Evolutionary conservation across 2,329 filamentous ascomycete genomes (phyloP).

Genomic region (Trichoderma atrobrunneum): DNA sequence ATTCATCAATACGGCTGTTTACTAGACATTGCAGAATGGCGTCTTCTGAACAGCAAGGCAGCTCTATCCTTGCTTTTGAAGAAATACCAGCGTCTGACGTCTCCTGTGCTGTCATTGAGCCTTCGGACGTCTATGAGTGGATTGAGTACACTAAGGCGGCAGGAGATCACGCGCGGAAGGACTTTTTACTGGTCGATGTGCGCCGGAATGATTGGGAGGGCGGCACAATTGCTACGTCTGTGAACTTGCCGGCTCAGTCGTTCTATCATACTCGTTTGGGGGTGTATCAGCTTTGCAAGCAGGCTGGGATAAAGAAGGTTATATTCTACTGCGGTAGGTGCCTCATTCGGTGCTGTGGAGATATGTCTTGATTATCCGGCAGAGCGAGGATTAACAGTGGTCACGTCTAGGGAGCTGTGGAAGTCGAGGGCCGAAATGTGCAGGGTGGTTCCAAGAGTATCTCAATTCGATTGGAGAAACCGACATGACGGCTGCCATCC

Average conservation of each 20-base stretch:
- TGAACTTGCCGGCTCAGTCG: conserved; percentile 57
- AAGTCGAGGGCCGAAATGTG: conserved; percentile 50
- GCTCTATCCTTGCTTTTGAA: conserved; percentile 13
- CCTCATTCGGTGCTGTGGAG: not conserved
- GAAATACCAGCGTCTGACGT: conserved; percentile 41
- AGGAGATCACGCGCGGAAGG: conserved; percentile 27
- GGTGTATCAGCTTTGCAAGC: conserved; percentile 49
- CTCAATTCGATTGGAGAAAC: conserved; percentile 45
- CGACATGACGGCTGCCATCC: conserved; percentile 44
- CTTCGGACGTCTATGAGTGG: conserved; percentile 40
- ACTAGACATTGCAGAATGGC: not conserved
- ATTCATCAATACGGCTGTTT: not conserved
- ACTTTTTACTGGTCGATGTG: conserved; percentile 52
- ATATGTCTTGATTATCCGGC: not conserved
- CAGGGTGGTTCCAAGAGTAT: conserved; percentile 57
- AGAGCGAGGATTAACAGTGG: not conserved
- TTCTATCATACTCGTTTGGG: conserved; percentile 49
- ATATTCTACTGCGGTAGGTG: conserved; percentile 56
- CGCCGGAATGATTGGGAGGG: conserved; percentile 54
- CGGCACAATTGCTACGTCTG: conserved; percentile 56
- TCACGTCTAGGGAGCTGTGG: conserved; percentile 45
- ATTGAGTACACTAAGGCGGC: conserved; percentile 35
- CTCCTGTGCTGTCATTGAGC: conserved; percentile 36
- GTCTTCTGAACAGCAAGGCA: not conserved
- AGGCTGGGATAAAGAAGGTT: conserved; percentile 46